Evolutionary conservation across 176 grass and related monocot genomes (phyloP).

Genomic region (Triticum timopheevii): DNA sequence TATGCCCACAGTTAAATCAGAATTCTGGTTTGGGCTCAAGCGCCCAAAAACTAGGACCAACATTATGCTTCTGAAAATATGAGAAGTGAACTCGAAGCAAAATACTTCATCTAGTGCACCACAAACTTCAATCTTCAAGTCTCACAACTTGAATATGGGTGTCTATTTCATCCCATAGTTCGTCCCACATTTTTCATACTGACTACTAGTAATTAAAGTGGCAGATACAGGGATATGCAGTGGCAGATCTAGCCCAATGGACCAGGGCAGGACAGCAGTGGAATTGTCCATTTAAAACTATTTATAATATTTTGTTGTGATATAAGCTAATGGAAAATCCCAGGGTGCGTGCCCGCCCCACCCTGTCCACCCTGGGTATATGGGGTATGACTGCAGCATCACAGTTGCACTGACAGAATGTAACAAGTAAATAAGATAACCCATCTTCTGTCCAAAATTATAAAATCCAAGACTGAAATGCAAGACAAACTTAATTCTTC

Average conservation of each 20-base stretch:
- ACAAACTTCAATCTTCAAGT: background rate
- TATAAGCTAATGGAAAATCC: too few species aligned
- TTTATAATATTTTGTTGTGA: too few species aligned
- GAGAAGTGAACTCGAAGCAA: background rate
- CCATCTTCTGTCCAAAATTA: background rate
- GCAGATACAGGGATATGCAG: background rate
- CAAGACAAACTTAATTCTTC: background rate
- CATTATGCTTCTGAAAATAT: background rate
- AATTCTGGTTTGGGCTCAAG: background rate
- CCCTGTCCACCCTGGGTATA: too few species aligned
- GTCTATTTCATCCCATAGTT: background rate
- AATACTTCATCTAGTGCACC: background rate
- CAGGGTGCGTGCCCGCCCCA: too few species aligned
- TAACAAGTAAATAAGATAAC: background rate
- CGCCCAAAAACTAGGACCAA: background rate
- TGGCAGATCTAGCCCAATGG: too few species aligned
- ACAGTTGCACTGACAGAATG: background rate
- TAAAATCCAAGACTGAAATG: conserved; percentile 1
- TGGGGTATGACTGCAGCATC: background rate
- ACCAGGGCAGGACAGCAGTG: too few species aligned
- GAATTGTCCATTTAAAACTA: too few species aligned
- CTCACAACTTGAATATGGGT: background rate
- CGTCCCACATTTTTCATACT: background rate
- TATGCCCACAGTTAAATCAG: background rate
- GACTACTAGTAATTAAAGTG: background rate